Evolutionary conservation across 306 rosid species (phyloP).

Genomic region (Fragaria ananassa): DNA sequence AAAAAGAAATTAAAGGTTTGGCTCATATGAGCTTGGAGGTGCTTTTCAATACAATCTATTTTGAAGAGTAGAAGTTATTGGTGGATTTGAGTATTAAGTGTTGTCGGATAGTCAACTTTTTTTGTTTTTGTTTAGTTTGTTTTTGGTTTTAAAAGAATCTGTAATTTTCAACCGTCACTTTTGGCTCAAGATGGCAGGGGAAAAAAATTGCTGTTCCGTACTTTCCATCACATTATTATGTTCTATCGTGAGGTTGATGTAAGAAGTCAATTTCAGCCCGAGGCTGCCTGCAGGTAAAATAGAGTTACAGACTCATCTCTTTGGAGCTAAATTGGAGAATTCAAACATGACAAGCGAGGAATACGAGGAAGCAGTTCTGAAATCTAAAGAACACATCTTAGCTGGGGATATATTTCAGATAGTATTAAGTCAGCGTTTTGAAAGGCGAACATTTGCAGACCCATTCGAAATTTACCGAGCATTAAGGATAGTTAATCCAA

Average conservation of each 20-base stretch:
- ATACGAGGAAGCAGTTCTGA: constrained; percentile 77
- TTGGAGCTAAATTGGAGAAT: constrained; percentile 68
- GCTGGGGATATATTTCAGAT: constrained; percentile 98
- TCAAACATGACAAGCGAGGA: constrained; percentile 83
- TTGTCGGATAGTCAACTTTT: background rate
- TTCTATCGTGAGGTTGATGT: constrained; percentile 20
- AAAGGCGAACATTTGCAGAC: constrained; percentile 94
- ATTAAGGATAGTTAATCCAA: constrained; percentile 87
- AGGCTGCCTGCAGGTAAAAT: constrained; percentile 90
- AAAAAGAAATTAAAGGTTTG: background rate
- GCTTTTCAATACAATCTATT: background rate
- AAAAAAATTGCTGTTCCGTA: background rate
- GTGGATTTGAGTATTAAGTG: background rate
- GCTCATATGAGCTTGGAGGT: background rate
- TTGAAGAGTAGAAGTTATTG: background rate
- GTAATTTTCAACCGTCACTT: background rate
- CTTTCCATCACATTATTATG: background rate
- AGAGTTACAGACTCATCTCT: constrained; percentile 49
- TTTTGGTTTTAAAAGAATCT: background rate
- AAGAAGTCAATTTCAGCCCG: constrained; percentile 63
- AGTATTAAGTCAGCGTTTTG: constrained; percentile 91
- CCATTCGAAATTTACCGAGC: constrained; percentile 97
- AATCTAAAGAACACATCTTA: constrained; percentile 85
- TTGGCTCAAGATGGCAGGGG: background rate
- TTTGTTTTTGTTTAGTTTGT: background rate